Evolutionary conservation across 352 stramenopile genomes (phyloP), one percentile per base, ranked within the genome.

Genomic region (Achlya hypogyna): DNA sequence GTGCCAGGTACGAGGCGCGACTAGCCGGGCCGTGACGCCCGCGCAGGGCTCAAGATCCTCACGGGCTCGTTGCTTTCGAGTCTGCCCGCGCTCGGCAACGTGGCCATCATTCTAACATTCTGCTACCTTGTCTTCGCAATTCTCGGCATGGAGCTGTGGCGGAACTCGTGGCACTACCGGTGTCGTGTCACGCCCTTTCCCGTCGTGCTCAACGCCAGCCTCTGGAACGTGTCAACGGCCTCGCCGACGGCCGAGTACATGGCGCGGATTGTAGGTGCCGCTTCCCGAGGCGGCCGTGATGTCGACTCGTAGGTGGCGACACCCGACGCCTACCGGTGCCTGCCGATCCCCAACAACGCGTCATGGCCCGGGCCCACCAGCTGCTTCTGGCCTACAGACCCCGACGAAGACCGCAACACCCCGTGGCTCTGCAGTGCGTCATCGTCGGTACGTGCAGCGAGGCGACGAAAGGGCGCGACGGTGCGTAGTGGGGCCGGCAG

Each of bases 81-180:
- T 0, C 69, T 97, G 0, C 86, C 87, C 9, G 80, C 81, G 0
- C 90, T 97, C 64, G 80, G 78, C 49, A 95, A 96, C 59, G 88
- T 96, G 20, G 68, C 96, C 5, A 81, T 96, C 16, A 63, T 97
- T 5, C 78, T 95, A 64, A 71, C 90, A 18, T 97, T 97, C 58
- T 77, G 96, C 0, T 97, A 97, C 62, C 83, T 91, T 38, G 85
- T 97, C 43, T 97, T 97, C 67, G 87, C 85, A 0, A 96, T 97
- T 70, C 72, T 97, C 1, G 90, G 86, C 0, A 85, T 96, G 38
- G 88, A 97, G 53, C 75, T 97, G 20, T 97, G 94, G 59, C 71
- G 76, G 25, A 86, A 86, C 16, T 82, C 74, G 22, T 87, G 95
- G 76, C 90, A 82, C 45, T 76, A 81, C 20, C 71, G 85, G 40